Evolutionary conservation across 2,329 filamentous ascomycete genomes (phyloP).

Genomic region (Fusarium floridanum): DNA sequence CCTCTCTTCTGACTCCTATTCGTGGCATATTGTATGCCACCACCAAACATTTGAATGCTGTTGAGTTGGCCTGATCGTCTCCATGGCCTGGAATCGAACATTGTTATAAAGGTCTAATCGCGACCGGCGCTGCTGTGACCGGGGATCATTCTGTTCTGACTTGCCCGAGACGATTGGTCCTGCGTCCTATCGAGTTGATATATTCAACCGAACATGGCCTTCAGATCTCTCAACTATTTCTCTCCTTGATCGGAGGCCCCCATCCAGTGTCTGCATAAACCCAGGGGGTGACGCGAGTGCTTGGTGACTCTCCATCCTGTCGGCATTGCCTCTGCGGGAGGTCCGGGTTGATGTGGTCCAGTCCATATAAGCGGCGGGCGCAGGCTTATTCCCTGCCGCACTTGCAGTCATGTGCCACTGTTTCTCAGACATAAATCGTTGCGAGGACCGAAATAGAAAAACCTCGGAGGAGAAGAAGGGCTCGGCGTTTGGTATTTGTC

Average conservation of each 20-base stretch:
- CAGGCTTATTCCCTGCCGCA: not conserved
- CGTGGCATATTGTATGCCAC: not conserved
- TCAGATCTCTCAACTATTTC: not conserved
- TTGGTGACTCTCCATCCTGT: not conserved
- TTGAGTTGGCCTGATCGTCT: too few relatives aligned
- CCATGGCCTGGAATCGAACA: not conserved
- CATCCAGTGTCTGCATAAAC: not conserved
- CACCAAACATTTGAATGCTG: not conserved
- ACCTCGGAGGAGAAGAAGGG: not conserved
- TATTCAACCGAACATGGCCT: not conserved
- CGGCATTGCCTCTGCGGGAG: not conserved
- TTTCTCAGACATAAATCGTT: not conserved
- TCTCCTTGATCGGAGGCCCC: not conserved
- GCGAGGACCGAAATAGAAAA: slow-evolving; percentile 3
- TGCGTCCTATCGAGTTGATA: not conserved
- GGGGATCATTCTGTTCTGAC: not conserved
- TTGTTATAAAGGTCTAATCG: not conserved
- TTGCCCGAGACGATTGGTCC: not conserved
- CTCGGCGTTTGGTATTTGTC: not conserved
- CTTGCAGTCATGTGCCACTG: not conserved
- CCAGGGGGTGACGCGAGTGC: not conserved
- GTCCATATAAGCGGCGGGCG: not conserved
- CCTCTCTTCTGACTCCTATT: not conserved
- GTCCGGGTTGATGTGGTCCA: not conserved
- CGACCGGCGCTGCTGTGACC: not conserved